Base-by-base conservation (phyloP, 1,284 basidiomycete species). In the Pterula multifida region DNA sequence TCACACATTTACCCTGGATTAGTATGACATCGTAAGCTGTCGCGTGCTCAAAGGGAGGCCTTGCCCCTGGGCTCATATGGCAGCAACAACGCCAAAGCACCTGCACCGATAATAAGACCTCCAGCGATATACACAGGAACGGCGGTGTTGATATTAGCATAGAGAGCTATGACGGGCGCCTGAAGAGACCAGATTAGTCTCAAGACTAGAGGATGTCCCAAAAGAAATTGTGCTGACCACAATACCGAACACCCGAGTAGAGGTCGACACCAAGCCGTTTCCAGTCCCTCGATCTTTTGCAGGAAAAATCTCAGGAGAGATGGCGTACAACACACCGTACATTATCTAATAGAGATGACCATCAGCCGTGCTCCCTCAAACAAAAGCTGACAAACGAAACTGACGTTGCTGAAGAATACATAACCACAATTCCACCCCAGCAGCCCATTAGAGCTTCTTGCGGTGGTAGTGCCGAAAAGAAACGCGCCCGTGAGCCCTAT, bases 361-460 rank as follows among this genome's bases (percentile, higher is more conserved):
- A 25, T 19, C 28, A 19, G 50, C 52, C 9, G 11, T 35, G 9
- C n/a, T 11, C 32, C 9, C 32, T 35, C 11, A 17, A 42, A 42
- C 21, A 42, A n/a, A 17, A n/a, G n/a, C 11, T 9, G 32, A 35
- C 32, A 11, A 9, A 35, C 32, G 32, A 35, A 12, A 61, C 66
- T 51, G 49, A 76, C 73, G 58, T 81, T 82, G 56, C 72, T 76
- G 55, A 66, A 72, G 58, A 82, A 78, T 19, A 68, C 72, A 56
- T 80, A 82, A 19, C 76, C 82, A 56, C 81, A 85, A 59, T 85
- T 85, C 81, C 80, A 85, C 25, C 80, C 83, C 21, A 87, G 67
- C 28, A 86, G 69, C 25, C 77, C 72, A 53, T 75, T 68, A 0
- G 79, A 80, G 49, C 72, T 78, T 48, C 75, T 69, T 23, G 82